These are phyloP conservation scores for Podaxis sp. DNA, from an alignment of 768 basidiomycete species.

Conservation along the genomic window DNA sequence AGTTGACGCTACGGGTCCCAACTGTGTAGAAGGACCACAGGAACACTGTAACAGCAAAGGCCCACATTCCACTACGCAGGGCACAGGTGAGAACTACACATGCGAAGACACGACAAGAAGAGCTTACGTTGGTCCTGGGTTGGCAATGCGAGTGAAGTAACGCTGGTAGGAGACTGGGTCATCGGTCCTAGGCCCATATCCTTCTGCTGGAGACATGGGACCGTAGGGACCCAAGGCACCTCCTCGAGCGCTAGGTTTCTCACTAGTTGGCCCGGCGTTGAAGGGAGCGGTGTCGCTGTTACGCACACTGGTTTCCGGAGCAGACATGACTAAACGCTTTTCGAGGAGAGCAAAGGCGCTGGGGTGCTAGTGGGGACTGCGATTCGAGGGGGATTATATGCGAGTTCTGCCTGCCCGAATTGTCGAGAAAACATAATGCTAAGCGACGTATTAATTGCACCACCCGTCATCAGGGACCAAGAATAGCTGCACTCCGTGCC, in stretches of 20 bases:
- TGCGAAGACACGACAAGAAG: background rate
- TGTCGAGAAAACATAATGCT: background rate
- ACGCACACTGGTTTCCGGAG: background rate
- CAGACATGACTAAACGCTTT: conserved; percentile 6
- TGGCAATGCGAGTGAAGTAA: conserved; percentile 17
- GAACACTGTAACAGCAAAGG: conserved; percentile 60
- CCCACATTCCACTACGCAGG: conserved; percentile 47
- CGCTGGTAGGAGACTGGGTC: conserved; percentile 19
- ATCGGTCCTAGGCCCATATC: conserved; percentile 16
- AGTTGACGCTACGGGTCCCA: conserved; percentile 35
- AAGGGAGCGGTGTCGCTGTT: conserved; percentile 8
- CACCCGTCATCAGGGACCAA: no score
- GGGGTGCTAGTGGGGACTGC: background rate
- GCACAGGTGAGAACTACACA: background rate
- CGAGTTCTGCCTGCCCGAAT: background rate
- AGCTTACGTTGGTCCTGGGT: conserved; percentile 17
- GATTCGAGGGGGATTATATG: background rate
- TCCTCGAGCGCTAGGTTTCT: conserved; percentile 12
- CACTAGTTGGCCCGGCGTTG: background rate
- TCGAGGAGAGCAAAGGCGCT: background rate
- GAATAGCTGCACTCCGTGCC: conserved; percentile 4
- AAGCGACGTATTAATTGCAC: no score
- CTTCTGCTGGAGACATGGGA: conserved; percentile 16
- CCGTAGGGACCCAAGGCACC: conserved; percentile 11
- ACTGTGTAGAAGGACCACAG: conserved; percentile 57